Evolutionary conservation across 1,284 basidiomycete genomes (phyloP).

Genomic region (Fomitopsis schrenkii): DNA sequence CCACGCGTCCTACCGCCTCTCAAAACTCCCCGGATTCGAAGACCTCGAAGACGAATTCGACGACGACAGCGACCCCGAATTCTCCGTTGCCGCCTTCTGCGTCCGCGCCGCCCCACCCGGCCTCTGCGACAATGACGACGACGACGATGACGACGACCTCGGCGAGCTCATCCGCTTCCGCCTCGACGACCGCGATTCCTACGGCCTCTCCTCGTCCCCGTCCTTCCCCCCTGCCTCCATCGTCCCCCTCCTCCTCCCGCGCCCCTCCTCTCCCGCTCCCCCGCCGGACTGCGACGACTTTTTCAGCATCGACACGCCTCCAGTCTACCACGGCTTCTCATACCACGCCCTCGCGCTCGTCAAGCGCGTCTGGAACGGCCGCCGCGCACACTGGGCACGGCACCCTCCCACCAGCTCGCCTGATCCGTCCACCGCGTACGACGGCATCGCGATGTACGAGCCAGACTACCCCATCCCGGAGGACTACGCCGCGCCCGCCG

Average conservation of each 20-base stretch:
- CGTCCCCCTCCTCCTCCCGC: neutral
- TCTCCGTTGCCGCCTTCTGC: neutral
- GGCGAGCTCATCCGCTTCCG: constrained; percentile 2
- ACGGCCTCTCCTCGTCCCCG: neutral
- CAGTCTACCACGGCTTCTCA: constrained; percentile 6
- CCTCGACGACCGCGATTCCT: neutral
- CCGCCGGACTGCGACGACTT: neutral
- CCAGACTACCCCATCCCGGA: constrained; percentile 5
- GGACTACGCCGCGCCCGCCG: neutral
- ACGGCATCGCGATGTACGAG: constrained; percentile 23
- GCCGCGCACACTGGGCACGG: neutral
- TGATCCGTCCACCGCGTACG: constrained; percentile 21
- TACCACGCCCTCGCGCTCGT: constrained; percentile 2
- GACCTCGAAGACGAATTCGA: constrained; percentile 3
- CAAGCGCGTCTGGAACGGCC: constrained; percentile 4
- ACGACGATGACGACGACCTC: constrained; percentile 2
- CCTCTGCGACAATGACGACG: neutral
- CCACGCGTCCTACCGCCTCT: neutral
- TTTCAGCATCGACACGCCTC: neutral
- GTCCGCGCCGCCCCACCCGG: neutral
- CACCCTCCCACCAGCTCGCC: constrained; percentile 12
- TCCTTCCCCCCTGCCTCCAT: neutral
- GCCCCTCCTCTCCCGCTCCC: neutral
- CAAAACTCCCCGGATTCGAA: neutral
- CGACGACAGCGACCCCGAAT: constrained; percentile 2